Conservation (phyloP, 495 filamentous ascomycete genomes). For the Talaromyces ruber region DNA sequence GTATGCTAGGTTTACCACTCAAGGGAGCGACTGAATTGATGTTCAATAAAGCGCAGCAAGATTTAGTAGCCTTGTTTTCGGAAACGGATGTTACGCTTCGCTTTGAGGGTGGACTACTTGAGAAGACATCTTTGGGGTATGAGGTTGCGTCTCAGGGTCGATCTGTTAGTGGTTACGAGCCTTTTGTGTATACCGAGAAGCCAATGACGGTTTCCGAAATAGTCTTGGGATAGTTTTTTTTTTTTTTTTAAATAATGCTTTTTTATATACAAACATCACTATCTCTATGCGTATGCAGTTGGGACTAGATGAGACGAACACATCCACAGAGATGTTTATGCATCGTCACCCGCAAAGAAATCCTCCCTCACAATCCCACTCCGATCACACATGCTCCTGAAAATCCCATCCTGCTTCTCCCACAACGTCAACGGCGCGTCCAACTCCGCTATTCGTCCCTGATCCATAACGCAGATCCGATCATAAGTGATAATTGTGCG, state of each 20-base stretch:
- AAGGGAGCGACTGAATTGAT: constrained; percentile 1
- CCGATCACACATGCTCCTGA: constrained; percentile 85
- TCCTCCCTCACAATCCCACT: constrained; percentile 77
- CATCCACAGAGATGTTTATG: neutral
- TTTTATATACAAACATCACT: too few species aligned
- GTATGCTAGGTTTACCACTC: neutral
- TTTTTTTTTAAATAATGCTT: too few species aligned
- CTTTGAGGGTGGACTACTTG: neutral
- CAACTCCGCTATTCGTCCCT: constrained; percentile 76
- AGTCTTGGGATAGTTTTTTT: neutral
- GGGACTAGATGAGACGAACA: neutral
- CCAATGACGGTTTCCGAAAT: neutral
- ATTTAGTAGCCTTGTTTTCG: neutral
- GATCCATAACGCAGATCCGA: constrained; percentile 92
- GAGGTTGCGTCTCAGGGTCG: neutral
- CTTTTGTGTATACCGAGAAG: neutral
- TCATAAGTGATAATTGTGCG: constrained; percentile 93
- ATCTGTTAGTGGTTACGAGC: neutral
- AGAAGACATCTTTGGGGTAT: neutral
- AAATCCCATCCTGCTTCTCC: constrained; percentile 60
- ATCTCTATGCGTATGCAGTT: too few species aligned
- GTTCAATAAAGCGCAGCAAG: neutral
- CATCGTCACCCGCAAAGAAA: constrained; percentile 28
- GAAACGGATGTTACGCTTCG: neutral
- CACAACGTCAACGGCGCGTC: constrained; percentile 67